A percentile compares a stretch with the other conserved stretches of the same genome.
Conservation (phyloP, 352 stramenopile genomes). For the Phytophthora capsici region DNA sequence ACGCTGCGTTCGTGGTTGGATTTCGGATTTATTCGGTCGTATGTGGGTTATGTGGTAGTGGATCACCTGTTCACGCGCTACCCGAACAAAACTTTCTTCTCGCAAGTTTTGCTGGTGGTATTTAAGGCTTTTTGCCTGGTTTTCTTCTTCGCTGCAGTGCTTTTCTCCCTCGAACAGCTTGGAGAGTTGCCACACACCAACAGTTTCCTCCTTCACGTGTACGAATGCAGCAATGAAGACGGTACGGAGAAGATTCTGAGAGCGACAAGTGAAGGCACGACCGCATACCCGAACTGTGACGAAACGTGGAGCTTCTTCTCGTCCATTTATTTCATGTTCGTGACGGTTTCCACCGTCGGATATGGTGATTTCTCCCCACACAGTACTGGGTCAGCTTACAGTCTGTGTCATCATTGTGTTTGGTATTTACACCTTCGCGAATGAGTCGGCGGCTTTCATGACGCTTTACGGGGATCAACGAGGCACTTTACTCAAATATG, state of each 20-base stretch:
- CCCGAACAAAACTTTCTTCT: slow-evolving; percentile 81
- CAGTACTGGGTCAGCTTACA: slow-evolving; percentile 75
- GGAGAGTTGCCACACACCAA: slow-evolving; percentile 84
- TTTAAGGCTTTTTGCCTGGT: slow-evolving; percentile 83
- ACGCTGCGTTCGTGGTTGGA: slow-evolving; percentile 82
- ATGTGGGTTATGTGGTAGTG: slow-evolving; percentile 86
- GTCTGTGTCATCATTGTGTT: slow-evolving; percentile 88
- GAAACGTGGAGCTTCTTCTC: slow-evolving; percentile 90
- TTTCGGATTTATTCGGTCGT: slow-evolving; percentile 86
- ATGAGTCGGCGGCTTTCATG: slow-evolving; percentile 83
- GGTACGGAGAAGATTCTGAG: slow-evolving; percentile 56
- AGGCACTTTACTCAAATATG: slow-evolving; percentile 62
- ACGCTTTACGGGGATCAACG: slow-evolving; percentile 78
- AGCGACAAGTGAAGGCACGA: slow-evolving; percentile 58
- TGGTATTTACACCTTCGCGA: slow-evolving; percentile 89
- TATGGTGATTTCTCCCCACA: slow-evolving; percentile 91
- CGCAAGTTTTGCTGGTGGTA: slow-evolving; percentile 77
- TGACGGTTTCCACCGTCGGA: slow-evolving; percentile 87
- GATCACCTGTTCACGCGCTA: slow-evolving; percentile 73
- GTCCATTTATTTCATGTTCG: slow-evolving; percentile 91
- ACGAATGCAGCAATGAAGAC: slow-evolving; percentile 72
- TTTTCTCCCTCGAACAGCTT: slow-evolving; percentile 87
- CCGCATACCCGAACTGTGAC: slow-evolving; percentile 58
- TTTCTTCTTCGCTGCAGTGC: slow-evolving; percentile 82
- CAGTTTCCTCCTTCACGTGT: slow-evolving; percentile 87